These are phyloP conservation scores for Russula sp. DNA, from an alignment of 768 basidiomycete species.

Conservation along the genomic window DNA sequence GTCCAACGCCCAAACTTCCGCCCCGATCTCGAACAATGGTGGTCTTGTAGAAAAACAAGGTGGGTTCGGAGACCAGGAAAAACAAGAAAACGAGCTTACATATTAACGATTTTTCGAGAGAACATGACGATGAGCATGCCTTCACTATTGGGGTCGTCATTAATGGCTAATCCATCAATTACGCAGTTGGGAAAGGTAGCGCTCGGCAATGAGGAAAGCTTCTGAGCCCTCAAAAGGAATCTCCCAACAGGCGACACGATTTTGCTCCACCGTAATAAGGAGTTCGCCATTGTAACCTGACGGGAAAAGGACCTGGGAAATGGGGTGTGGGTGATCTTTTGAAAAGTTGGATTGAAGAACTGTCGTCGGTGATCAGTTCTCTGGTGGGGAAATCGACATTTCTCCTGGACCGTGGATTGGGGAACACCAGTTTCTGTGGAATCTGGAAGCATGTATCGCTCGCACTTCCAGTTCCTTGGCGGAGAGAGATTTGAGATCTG, in stretches of 20 bases:
- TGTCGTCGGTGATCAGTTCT: constrained; percentile 13
- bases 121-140: constrained; percentile 33
- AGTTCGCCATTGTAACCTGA: constrained; percentile 36
- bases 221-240: constrained; percentile 37
- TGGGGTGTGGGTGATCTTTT: constrained; percentile 22
- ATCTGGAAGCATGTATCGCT: constrained; percentile 37
- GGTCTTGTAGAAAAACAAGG: neutral
- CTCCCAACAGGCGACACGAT: constrained; percentile 39
- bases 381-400: constrained; percentile 34
- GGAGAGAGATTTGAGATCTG: constrained; percentile 35
- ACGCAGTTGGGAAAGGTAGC: constrained; percentile 19
- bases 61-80: neutral
- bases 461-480: constrained; percentile 39
- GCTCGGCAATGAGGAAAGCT: constrained; percentile 38
- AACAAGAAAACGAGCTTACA: constrained; percentile 5
- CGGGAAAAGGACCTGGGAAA: constrained; percentile 37
- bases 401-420: constrained; percentile 30
- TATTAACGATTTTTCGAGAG: constrained; percentile 5
- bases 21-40: constrained; percentile 16
- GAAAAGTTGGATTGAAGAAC: constrained; percentile 20
- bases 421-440: constrained; percentile 40
- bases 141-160: constrained; percentile 34
- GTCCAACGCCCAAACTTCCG: constrained; percentile 35
- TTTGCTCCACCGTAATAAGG: constrained; percentile 35
- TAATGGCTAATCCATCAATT: constrained; percentile 36